Evolutionary conservation across 2,329 filamentous ascomycete genomes (phyloP).

Genomic region (Pseudogymnoascus sp.): DNA sequence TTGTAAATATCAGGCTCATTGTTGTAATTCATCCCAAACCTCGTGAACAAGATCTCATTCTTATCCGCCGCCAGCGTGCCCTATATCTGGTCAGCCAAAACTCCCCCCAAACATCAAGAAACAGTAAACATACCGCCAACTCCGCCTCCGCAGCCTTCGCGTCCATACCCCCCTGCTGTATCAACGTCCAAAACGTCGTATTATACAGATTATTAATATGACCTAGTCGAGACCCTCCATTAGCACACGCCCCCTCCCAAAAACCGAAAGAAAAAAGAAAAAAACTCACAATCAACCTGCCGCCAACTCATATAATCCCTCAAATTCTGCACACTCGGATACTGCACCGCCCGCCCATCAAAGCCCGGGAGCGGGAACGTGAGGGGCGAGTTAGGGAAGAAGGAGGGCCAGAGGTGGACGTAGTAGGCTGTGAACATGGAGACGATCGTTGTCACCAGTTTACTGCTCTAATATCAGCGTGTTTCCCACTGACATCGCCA

Average conservation of each 20-base stretch:
- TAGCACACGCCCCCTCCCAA: background rate
- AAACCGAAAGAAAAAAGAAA: background rate
- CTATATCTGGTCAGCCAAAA: constrained; percentile 34
- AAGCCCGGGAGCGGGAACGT: constrained; percentile 76
- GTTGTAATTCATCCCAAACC: constrained; percentile 94
- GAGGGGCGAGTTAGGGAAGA: constrained; percentile 64
- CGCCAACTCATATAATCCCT: constrained; percentile 96
- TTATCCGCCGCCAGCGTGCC: constrained; percentile 82
- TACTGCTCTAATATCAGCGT: constrained; percentile 44
- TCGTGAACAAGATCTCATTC: constrained; percentile 87
- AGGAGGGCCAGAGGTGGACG: constrained; percentile 66
- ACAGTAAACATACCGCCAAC: constrained; percentile 51
- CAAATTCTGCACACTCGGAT: constrained; percentile 73
- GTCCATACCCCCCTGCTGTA: constrained; percentile 67
- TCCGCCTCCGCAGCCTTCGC: constrained; percentile 71
- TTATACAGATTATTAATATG: constrained; percentile 99
- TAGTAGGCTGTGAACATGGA: constrained; percentile 94
- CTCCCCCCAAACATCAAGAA: background rate
- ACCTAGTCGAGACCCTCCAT: constrained; percentile 39
- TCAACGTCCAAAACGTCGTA: constrained; percentile 88
- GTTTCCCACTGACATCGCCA: background rate
- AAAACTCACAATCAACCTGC: constrained; percentile 80
- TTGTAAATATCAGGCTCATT: constrained; percentile 87
- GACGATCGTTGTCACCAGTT: constrained; percentile 82
- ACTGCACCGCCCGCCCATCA: constrained; percentile 84